These are phyloP conservation scores for Mycena floridula DNA, from an alignment of 768 basidiomycete species.

Conservation along the genomic window DNA sequence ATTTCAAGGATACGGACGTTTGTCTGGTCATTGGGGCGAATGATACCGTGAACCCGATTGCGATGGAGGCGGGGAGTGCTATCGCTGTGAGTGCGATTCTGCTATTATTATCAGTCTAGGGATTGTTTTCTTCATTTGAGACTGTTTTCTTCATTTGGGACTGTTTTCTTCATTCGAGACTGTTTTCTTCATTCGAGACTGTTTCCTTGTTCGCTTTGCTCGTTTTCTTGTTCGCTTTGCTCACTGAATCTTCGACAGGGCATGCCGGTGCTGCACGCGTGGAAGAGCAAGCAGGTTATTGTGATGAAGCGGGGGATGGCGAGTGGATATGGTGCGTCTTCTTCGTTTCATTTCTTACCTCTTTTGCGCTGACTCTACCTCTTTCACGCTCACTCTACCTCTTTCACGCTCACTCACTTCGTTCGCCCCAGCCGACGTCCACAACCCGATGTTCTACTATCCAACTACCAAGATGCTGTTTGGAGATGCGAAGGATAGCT, in stretches of 20 bases:
- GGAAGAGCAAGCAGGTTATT: conserved; percentile 90
- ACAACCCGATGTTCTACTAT: conserved; percentile 94
- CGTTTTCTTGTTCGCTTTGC: no score
- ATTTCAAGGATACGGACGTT: conserved; percentile 85
- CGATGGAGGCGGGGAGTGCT: conserved; percentile 77
- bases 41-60: conserved; percentile 89
- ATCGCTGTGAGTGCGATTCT: conserved; percentile 73
- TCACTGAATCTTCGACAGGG: conserved; percentile 34
- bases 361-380: background rate
- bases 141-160: no score
- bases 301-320: conserved; percentile 93
- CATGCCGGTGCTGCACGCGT: conserved; percentile 88
- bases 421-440: conserved; percentile 89
- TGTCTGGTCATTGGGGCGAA: conserved; percentile 89
- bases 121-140: no score
- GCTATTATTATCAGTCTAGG: no score
- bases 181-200: no score
- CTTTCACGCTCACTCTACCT: background rate
- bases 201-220: no score
- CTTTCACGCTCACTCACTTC: background rate
- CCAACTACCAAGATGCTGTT: conserved; percentile 87
- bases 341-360: background rate
- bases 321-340: conserved; percentile 71
- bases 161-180: no score
- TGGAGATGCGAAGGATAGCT: conserved; percentile 87